Evolutionary conservation across 345 rosid species (phyloP), one percentile per base, ranked within the genome.

Genomic region (Eucalyptus regnans): DNA sequence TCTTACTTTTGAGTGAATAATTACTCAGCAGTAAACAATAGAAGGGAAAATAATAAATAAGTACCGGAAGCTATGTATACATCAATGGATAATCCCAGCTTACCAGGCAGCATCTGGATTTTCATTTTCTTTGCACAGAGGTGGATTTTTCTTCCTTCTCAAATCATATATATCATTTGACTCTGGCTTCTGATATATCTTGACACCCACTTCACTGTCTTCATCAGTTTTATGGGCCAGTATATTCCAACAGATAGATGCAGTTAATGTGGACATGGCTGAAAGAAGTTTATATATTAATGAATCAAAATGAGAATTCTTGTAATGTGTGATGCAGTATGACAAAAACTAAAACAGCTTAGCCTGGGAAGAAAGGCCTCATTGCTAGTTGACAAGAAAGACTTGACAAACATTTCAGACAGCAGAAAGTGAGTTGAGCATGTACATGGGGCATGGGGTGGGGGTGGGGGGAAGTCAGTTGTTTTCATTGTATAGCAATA

Each of bases 71-170:
- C 80, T 86, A 68, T 50, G 86, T 86, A 88, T 54, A 15, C 86
- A 48, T 64, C 81, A 86, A 71, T 86, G 56, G 17, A 51, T 62
- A 37, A 83, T 85, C 86, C 79, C 84, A 87, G 68, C 96, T 94
- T 92, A 97, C 99, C 99, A 97, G 87, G 98, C 96, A 88, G 98
- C 98, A 93, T 97, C 98, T 20, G 98, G 96, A 90, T 97, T 97
- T 91, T 97, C 99, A 79, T 91, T 91, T 87, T 96, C 99, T 89
- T 92, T 93, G 97, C 99, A 97, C 33, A 97, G 91, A 71, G 99
- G 98, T 41, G 99, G 99, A 89, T 83, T 92, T 90, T 93, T 97
- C 95, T 89, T 96, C 92, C 99, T 95, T 89, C 99, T 94, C 92
- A 96, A 91, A 89, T 90, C 94, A 87, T 97, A 97, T 64, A 96